Conservation (phyloP, 1,284 basidiomycete genomes). For the Puccinia novopanici region DNA sequence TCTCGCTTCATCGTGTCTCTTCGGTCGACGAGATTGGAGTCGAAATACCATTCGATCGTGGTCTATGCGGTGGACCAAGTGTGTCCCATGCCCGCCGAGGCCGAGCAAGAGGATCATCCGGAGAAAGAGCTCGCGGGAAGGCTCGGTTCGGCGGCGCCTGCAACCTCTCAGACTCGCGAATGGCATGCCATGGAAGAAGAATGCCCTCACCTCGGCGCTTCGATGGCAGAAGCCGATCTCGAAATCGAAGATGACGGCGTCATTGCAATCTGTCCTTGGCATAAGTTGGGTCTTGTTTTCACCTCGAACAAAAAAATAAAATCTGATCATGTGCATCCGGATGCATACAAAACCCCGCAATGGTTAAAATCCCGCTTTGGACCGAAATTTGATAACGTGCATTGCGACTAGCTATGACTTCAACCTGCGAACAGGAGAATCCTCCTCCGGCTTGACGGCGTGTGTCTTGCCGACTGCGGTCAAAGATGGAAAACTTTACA, state of each 20-base stretch:
- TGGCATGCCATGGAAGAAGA: constrained; percentile 57
- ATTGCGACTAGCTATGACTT: constrained; percentile 57
- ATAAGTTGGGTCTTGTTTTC: constrained; percentile 53
- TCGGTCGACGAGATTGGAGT: constrained; percentile 27
- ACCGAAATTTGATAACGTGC: constrained; percentile 45
- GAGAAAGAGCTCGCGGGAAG: neutral
- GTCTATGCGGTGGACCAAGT: constrained; percentile 28
- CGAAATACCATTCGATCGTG: constrained; percentile 48
- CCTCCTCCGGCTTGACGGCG: constrained; percentile 57
- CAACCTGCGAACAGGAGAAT: constrained; percentile 57
- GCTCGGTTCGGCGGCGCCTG: neutral
- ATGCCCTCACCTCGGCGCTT: constrained; percentile 58
- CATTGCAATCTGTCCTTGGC: constrained; percentile 57
- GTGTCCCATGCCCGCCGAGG: neutral
- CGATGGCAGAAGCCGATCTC: constrained; percentile 56
- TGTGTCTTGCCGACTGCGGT: constrained; percentile 56
- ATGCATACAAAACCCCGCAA: neutral
- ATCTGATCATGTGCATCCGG: neutral
- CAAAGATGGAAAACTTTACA: constrained; percentile 53
- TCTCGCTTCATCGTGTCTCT: constrained; percentile 41
- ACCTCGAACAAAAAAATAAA: no score
- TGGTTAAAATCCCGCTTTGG: constrained; percentile 33
- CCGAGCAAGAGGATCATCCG: neutral
- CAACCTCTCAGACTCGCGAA: neutral
- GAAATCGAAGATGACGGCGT: constrained; percentile 54